Conservation (phyloP, 2,329 filamentous ascomycete genomes). For the Cercospora canescens region DNA sequence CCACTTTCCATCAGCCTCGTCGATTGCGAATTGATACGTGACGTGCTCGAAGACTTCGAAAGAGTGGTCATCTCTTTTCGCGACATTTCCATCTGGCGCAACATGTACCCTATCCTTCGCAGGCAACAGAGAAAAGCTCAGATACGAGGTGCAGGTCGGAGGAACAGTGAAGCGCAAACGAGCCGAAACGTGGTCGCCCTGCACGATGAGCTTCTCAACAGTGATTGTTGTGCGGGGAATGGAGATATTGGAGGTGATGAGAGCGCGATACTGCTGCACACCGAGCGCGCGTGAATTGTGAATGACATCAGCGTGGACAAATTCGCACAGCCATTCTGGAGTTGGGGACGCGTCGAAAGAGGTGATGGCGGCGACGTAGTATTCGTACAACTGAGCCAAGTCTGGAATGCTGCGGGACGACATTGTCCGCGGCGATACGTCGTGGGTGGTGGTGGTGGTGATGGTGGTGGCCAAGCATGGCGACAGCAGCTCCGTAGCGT, state of each 20-base stretch:
- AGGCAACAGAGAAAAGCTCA: neutral
- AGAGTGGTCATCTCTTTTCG: neutral
- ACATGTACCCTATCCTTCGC: neutral
- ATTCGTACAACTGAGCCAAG: neutral
- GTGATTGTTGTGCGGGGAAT: neutral
- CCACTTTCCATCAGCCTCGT: constrained; percentile 3
- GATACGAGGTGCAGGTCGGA: neutral
- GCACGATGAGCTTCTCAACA: constrained; percentile 8
- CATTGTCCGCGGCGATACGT: neutral
- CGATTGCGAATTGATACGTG: constrained; percentile 1
- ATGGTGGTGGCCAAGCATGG: neutral
- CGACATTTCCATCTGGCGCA: neutral
- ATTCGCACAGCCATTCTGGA: neutral
- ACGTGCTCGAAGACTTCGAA: constrained; percentile 12
- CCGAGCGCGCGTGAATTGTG: constrained; percentile 10
- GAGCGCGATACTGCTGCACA: neutral
- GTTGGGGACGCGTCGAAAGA: neutral
- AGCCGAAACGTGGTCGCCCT: neutral
- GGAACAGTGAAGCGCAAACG: constrained; percentile 5
- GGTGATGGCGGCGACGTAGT: neutral
- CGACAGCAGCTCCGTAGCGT: neutral
- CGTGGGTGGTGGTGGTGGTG: neutral
- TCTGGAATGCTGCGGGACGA: neutral
- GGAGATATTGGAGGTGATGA: constrained; percentile 11
- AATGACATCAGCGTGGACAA: constrained; percentile 11